These are phyloP conservation scores for Phaeotremella skinneri DNA, from an alignment of 768 basidiomycete genomes.

Conservation along the genomic window DNA sequence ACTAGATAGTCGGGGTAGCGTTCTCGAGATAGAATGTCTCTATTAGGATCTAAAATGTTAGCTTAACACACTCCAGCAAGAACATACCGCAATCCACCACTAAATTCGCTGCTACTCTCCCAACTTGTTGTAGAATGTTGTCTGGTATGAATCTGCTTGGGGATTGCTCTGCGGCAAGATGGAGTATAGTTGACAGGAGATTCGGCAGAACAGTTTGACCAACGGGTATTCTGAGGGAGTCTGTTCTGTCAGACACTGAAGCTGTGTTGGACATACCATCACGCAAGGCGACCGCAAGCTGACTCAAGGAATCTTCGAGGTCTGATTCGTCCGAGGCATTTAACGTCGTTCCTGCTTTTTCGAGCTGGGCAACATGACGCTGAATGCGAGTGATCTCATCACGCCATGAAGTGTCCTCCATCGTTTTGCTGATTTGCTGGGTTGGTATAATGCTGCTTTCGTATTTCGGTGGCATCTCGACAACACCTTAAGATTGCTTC, in stretches of 20 bases:
- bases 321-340: neutral
- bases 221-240: neutral
- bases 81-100: conserved; percentile 22
- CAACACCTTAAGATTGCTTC: too few relatives aligned
- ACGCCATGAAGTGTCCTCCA: neutral
- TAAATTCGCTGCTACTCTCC: conserved; percentile 26
- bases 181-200: neutral
- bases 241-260: neutral
- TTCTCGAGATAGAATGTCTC: conserved; percentile 5
- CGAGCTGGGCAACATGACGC: neutral
- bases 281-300: conserved; percentile 7
- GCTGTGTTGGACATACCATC: conserved; percentile 4
- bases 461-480: too few relatives aligned
- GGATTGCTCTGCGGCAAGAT: conserved; percentile 1
- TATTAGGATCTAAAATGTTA: conserved; percentile 6
- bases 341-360: neutral
- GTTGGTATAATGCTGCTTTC: too few relatives aligned
- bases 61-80: neutral
- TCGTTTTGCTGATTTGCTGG: neutral
- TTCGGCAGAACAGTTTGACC: conserved; percentile 8
- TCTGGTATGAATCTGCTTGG: neutral
- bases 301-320: neutral
- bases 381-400: neutral
- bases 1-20: conserved; percentile 11
- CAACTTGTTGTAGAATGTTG: conserved; percentile 8